Percentiles rank a stretch among this genome's conserved stretches.
Evolutionary conservation across 2,329 filamentous ascomycete genomes (phyloP).

Genomic region (Verticillium albo-atrum): DNA sequence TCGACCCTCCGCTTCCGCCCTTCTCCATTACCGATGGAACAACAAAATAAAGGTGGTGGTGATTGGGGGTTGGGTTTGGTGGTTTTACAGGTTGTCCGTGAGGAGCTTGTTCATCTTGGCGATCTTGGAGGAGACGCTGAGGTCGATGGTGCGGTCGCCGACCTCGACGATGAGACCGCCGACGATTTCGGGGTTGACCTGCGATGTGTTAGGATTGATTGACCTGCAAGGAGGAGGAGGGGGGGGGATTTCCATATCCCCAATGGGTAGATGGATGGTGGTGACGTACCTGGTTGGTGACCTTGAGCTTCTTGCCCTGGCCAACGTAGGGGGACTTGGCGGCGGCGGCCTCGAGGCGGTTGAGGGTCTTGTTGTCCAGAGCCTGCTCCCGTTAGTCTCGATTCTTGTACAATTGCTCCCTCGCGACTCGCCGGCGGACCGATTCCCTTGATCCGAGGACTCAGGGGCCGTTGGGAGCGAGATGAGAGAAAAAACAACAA

Average conservation of each 20-base stretch:
- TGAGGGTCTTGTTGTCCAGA: conserved; percentile 82
- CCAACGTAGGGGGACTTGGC: conserved; percentile 84
- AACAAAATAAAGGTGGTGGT: not conserved
- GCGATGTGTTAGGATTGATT: conserved; percentile 8
- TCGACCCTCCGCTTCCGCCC: not conserved
- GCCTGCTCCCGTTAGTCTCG: conserved; percentile 43
- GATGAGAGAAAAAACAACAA: not conserved
- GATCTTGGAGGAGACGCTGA: conserved; percentile 91
- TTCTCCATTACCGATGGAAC: not conserved
- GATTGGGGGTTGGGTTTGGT: conserved; percentile 1
- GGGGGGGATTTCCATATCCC: too few relatives aligned
- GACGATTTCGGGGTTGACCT: conserved; percentile 93
- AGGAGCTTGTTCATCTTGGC: conserved; percentile 99
- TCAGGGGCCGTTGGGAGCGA: not conserved
- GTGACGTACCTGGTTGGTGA: conserved; percentile 71
- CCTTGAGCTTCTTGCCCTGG: conserved; percentile 96
- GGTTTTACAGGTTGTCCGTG: conserved; percentile 86
- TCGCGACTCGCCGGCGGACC: too few relatives aligned
- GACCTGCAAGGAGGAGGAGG: not conserved
- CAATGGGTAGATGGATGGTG: not conserved
- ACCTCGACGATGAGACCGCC: conserved; percentile 95
- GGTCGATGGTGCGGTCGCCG: conserved; percentile 95
- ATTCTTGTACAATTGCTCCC: not conserved
- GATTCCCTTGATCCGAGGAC: too few relatives aligned
- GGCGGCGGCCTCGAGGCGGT: conserved; percentile 81